Conservation (phyloP, 73 alveolate species). For the Uronychia binucleata region DNA sequence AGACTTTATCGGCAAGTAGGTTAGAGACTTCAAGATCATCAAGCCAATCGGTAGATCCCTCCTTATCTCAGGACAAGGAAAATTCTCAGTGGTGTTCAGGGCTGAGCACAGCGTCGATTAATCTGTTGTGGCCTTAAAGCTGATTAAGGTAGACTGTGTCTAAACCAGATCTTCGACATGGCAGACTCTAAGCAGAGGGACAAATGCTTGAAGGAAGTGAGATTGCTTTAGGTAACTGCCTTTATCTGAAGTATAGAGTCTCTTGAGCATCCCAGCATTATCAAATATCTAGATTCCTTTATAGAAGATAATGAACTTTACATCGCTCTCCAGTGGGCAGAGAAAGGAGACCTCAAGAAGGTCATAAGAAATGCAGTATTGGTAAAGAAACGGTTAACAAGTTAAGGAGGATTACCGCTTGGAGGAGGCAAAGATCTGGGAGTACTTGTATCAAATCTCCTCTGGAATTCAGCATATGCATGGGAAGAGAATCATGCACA, state of each 20-base stretch:
- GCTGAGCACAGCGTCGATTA: constrained; percentile 83
- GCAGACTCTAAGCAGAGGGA: constrained; percentile 93
- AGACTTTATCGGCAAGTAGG: constrained; percentile 52
- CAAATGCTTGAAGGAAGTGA: constrained; percentile 96
- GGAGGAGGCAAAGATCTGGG: constrained; percentile 57
- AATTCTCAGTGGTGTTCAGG: constrained; percentile 94
- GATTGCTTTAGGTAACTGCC: constrained; percentile 29
- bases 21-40: constrained; percentile 44
- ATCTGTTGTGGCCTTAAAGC: constrained; percentile 86
- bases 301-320: constrained; percentile 90
- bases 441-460: constrained; percentile 75
- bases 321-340: constrained; percentile 99
- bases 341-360: constrained; percentile 95
- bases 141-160: constrained; percentile 71
- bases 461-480: constrained; percentile 96
- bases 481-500: constrained; percentile 94
- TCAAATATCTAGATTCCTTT: constrained; percentile 92
- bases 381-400: neutral
- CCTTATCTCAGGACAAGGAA: constrained; percentile 93
- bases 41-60: constrained; percentile 58
- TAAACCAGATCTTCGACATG: constrained; percentile 91
- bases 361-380: constrained; percentile 73
- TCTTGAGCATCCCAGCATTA: constrained; percentile 93
- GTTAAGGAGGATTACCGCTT: constrained; percentile 33
- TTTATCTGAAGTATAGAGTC: constrained; percentile 48